phyloP scores from a whole-genome alignment of 2,329 filamentous ascomycete species.

The Celoporthe dispersa region DNA sequence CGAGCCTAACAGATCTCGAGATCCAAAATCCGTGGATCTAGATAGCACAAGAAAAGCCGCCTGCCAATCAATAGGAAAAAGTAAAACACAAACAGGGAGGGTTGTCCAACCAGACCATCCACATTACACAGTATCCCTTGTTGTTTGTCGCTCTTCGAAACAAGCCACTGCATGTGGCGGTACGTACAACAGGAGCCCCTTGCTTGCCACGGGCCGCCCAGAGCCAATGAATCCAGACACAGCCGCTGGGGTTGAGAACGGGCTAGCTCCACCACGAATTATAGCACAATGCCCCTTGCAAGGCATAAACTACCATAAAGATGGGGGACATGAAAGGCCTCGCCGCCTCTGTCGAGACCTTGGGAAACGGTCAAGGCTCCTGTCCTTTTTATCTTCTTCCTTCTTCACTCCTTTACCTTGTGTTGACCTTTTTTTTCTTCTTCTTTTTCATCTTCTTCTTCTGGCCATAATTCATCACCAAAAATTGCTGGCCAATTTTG shows the following conservation, averaged over 20 bases:
- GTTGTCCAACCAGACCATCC: slow-evolving; percentile 7
- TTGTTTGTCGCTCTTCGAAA: slow-evolving; percentile 5
- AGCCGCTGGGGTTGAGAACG: slow-evolving; percentile 10
- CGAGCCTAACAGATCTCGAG: not conserved
- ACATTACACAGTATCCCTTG: slow-evolving; percentile 7
- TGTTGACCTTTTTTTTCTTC: not conserved
- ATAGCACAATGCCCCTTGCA: slow-evolving; percentile 12
- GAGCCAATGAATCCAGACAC: slow-evolving; percentile 11
- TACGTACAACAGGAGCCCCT: not conserved
- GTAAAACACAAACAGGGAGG: not conserved
- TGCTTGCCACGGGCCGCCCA: not conserved
- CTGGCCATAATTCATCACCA: not conserved
- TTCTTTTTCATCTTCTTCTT: not conserved
- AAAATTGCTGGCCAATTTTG: slow-evolving; percentile 28
- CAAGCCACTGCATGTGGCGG: slow-evolving; percentile 11
- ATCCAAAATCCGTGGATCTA: not conserved
- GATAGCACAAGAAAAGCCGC: not conserved
- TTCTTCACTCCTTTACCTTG: not conserved
- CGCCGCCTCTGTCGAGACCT: not conserved
- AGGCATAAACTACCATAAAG: not conserved
- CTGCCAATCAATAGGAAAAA: slow-evolving; percentile 1
- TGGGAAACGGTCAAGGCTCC: not conserved
- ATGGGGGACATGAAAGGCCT: not conserved
- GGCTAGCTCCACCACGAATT: not conserved
- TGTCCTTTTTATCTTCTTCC: not conserved